Evolutionary conservation across 768 basidiomycete genomes (phyloP), one percentile per base, ranked within the genome.

Genomic region (Antrodiella citrinella): DNA sequence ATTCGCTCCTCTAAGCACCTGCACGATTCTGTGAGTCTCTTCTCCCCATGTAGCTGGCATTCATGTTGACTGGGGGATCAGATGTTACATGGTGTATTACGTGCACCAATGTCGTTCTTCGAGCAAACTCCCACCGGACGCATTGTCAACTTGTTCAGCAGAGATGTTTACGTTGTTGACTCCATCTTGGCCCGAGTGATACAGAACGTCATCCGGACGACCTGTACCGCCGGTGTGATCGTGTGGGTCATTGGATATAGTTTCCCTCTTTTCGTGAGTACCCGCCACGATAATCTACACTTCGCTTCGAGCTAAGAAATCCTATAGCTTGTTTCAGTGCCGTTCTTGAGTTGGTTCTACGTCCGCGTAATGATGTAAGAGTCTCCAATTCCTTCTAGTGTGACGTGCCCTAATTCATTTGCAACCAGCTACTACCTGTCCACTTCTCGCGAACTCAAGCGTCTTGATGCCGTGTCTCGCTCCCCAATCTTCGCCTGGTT

Each of bases 401-500:
- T 11, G n/a, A 53, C 23, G 44, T 1, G n/a, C 7, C 19, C n/a
- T n/a, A 21, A 4, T 20, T 24, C 20, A 12, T 47, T 23, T 7
- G 41, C 19, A 22, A 43, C 25, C 56, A 91, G 89, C 40, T 95
- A 95, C 65, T 93, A 93, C 62, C 77, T 93, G 5, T 74, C 87
- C 2, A 91, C 90, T 0, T 89, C 86, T 1, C 82, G 91, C 21
- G 91, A 93, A 63, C 74, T 93, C 21, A 91, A 93, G 64, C 86
- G 91, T 12, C 73, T 94, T 12, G 91, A 93, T 56, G 86, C 91
- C 0, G 84, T 91, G 21, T 90, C 90, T 4, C 82, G 88, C 35
- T 91, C 89, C 0, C 93, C 94, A 1, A 91, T 98, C 51, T 94
- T 95, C 64, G 85, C 84, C 0, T 87, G 84, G 82, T 90, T 90